Evolutionary conservation across 192 early-diverging fungal species (phyloP), one percentile per base, ranked within the genome.

Genomic region (Backusella parvicylindrica): DNA sequence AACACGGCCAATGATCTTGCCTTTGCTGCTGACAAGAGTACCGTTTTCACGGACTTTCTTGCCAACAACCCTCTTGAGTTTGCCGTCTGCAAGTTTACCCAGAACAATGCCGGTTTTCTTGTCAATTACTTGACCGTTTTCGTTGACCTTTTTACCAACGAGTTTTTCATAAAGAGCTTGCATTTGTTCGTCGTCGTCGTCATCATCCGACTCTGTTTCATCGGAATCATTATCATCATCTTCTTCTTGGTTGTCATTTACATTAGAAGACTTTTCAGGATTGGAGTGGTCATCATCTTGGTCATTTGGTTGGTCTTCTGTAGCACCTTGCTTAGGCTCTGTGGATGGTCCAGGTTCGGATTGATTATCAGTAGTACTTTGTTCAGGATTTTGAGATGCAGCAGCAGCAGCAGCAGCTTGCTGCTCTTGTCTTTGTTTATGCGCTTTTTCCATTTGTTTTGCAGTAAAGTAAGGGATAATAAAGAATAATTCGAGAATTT

Each of bases 401-500:
- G 65, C 66, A 68, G 66, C 66, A 23, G 64, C 32, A 8, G 64
- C 64, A 23, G 65, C 35, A 38, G 53, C 53, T 2, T 36, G 64
- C 33, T 68, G 66, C 5, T 67, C 32, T n/a, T 36, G 32, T 68
- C 12, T 33, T 68, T 68, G 32, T 37, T 33, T 36, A 23, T 35
- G 33, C 11, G 33, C 33, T 37, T 68, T 36, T 68, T 68, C 36
- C 66, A 68, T 68, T 68, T 33, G 33, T 38, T 68, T 68, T 4
- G 33, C 36, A 9, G 66, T 68, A 26, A 68, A 68, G 26, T 68
- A 68, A 37, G 66, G 66, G 32, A 68, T 23, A 68, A 68, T 33
- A 35, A 68, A 68, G 35, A 68, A 68, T 68, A 68, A 36, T 68
- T 68, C 66, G n/a, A 68, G 8, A 68, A 68, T 68, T 68, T 68